Base-by-base conservation (phyloP, 495 filamentous ascomycete species). In the Sordaria brevicollis region DNA sequence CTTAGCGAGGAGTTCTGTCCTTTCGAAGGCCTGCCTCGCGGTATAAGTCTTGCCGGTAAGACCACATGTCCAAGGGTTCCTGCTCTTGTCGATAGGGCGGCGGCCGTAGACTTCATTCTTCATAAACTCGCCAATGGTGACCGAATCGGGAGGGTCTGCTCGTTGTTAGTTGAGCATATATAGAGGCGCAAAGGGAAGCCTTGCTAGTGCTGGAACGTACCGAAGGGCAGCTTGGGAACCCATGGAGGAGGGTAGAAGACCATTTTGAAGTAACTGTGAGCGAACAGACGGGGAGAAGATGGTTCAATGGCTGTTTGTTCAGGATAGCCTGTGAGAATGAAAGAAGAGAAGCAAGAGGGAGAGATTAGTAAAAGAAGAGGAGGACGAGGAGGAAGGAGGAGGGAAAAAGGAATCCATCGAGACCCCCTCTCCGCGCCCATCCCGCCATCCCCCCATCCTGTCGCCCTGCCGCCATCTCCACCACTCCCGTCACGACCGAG, bases 81-180 rank as follows among this genome's bases (percentile, higher is more conserved):
- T 81, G 7, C 92, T 91, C 73, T 86, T 82, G 9, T 82, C 83
- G 8, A 93, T 79, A 8, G 91, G 84, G 68, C 82, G 79, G 66
- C 92, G 86, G 43, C 92, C 92, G 80, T 92, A 86, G 69, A 83
- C 79, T 71, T 96, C 93, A 71, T 87, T 86, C 57, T 89, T 85
- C 84, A 95, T 91, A 78, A 96, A 96, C 62, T 96, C 89, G 73
- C 85, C 83, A 67, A 97, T 84, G 0, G 93, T 85, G 71, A 96
- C 84, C 34, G 88, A 88, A 75, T 96, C 92, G 5, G 92, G 92
- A 3, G 90, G 84, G 36, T 89, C 86, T 85, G 57, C 5, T 21
- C 35, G 65, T 21, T 10, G 35, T 77, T 38, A 75, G 69, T 36
- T 19, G 35, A 65, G 37, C 13, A n/a, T 1, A 34, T 49, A 31